Conservation (phyloP, 306 rosid genomes). For the Fragaria iinumae region DNA sequence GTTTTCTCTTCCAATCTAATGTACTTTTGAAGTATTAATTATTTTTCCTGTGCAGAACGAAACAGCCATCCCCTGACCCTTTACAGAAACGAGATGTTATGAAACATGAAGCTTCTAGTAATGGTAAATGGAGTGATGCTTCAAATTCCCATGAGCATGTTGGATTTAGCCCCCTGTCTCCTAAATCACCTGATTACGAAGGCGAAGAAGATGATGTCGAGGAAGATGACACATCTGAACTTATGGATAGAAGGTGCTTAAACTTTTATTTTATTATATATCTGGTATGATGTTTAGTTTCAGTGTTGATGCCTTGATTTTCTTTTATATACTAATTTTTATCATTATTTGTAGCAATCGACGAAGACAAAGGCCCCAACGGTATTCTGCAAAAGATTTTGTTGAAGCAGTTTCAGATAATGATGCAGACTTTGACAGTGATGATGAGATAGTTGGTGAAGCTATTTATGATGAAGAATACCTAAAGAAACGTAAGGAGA, state of each 20-base stretch:
- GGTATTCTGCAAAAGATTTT: slow-evolving; percentile 83
- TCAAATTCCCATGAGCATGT: slow-evolving; percentile 47
- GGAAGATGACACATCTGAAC: slow-evolving; percentile 55
- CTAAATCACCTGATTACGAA: slow-evolving; percentile 65
- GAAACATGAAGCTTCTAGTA: slow-evolving; percentile 62
- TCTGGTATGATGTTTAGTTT: not conserved
- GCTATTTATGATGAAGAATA: slow-evolving; percentile 94
- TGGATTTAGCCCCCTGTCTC: slow-evolving; percentile 63
- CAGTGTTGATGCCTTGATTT: not conserved
- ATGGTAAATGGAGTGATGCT: slow-evolving; percentile 76
- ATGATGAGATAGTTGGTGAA: slow-evolving; percentile 97
- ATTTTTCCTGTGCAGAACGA: slow-evolving; percentile 46
- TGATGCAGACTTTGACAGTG: slow-evolving; percentile 80
- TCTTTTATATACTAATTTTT: slow-evolving; percentile 24
- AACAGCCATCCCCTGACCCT: slow-evolving; percentile 79
- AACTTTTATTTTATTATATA: not conserved
- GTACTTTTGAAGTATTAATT: slow-evolving; percentile 17
- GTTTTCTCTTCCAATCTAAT: not conserved
- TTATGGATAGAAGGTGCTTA: slow-evolving; percentile 69
- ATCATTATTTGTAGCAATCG: slow-evolving; percentile 55
- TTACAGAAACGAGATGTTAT: slow-evolving; percentile 56
- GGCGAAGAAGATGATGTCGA: slow-evolving; percentile 64
- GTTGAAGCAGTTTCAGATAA: slow-evolving; percentile 75
- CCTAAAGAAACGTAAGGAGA: slow-evolving; percentile 79
- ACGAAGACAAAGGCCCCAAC: slow-evolving; percentile 78